Conservation (phyloP, 371 early-diverging fungal species). For the Apophysomyces ossiformis region DNA sequence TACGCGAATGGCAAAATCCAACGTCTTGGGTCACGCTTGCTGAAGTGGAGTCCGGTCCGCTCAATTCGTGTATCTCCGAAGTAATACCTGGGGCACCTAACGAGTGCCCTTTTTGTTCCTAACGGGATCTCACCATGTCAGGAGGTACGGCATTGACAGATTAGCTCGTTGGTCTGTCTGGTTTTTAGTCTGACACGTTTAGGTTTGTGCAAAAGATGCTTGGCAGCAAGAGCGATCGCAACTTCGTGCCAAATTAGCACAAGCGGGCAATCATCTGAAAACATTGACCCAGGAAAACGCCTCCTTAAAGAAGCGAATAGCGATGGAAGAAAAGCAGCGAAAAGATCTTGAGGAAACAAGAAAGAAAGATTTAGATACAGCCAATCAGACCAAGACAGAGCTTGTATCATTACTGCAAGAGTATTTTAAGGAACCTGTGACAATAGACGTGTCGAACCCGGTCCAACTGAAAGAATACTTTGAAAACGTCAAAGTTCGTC, state of each 20-base stretch:
- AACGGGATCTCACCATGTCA: background rate
- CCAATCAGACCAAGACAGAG: background rate
- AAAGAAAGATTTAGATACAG: background rate
- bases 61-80: no score
- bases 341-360: background rate
- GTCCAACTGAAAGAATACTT: background rate
- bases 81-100: no score
- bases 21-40: no score
- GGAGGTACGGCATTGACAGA: background rate
- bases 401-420: conserved; percentile 15
- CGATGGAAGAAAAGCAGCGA: conserved; percentile 15
- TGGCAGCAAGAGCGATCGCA: conserved; percentile 4
- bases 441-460: background rate
- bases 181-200: conserved; percentile 4
- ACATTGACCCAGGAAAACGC: conserved; percentile 47
- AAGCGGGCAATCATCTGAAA: conserved; percentile 55
- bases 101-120: background rate
- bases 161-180: background rate
- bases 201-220: conserved; percentile 4
- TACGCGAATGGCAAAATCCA: no score
- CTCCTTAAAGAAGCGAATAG: conserved; percentile 23
- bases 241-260: conserved; percentile 40
- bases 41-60: no score
- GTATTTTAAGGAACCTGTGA: background rate
- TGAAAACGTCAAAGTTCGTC: background rate